Conservation (phyloP, 345 rosid genomes). For the Arabidopsis thaliana region TAIR10.1 NC_003071.7:16944501-16945000, state of each 20-base stretch:
- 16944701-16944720: neutral
- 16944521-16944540: neutral
- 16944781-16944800: neutral
- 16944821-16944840: neutral
- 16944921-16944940: no score
- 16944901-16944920: neutral
- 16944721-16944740: neutral
- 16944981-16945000: neutral
- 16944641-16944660: neutral
- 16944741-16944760: neutral
- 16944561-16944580: neutral
- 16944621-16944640: conserved; percentile 1
- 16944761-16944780: neutral
- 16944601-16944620: neutral
- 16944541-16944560: neutral
- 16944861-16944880: neutral
- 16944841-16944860: neutral
- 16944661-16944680: neutral
- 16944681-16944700: neutral
- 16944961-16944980: no score
- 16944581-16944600: neutral
- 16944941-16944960: no score
- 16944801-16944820: neutral
- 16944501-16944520: neutral
- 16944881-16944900: neutral